phyloP scores from a whole-genome alignment of 305 asterid species.

The Coffea humblotiana region DNA sequence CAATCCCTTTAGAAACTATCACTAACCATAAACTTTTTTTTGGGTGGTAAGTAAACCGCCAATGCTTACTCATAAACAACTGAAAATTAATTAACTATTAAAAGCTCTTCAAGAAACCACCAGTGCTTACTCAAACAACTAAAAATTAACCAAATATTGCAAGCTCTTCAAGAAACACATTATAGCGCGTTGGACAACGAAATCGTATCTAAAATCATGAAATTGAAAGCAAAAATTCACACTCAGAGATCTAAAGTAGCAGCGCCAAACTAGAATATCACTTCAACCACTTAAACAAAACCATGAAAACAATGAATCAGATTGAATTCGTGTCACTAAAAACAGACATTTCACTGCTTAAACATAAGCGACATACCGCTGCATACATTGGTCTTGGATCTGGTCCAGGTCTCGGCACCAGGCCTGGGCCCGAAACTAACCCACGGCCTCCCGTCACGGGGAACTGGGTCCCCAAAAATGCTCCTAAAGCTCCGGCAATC shows the following conservation, averaged over 20 bases:
- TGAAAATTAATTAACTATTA: too few species aligned
- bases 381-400: constrained; percentile 1
- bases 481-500: neutral
- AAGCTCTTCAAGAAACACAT: neutral
- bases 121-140: neutral
- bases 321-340: too few species aligned
- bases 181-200: neutral
- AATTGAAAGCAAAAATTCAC: neutral
- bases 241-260: neutral
- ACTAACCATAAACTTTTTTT: neutral
- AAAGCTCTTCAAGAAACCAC: neutral
- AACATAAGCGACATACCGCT: neutral
- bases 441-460: constrained; percentile 14
- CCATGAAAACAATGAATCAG: too few species aligned
- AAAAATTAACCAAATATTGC: neutral
- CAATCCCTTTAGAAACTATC: neutral
- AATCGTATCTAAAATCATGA: neutral
- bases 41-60: too few species aligned
- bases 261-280: neutral
- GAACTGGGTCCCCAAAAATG: constrained; percentile 5
- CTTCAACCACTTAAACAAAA: too few species aligned
- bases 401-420: neutral
- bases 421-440: neutral
- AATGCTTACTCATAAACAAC: neutral
- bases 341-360: neutral